Conservation (phyloP, 2,329 filamentous ascomycete species). For the Parastagonospora nodorum region DNA sequence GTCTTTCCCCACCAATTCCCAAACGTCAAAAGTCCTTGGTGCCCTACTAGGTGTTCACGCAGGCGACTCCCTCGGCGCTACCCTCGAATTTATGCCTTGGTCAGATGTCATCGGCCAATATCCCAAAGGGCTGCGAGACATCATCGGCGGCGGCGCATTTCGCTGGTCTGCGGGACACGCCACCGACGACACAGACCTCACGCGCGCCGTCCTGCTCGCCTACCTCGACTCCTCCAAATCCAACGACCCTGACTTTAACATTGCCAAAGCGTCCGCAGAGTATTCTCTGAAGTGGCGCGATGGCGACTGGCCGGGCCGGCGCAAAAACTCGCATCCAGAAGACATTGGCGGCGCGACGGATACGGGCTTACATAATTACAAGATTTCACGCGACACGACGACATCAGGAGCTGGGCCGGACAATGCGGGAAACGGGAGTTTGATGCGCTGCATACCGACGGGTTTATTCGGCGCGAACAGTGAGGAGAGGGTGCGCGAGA, state of each 20-base stretch:
- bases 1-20: slow-evolving; percentile 1
- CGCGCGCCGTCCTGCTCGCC: slow-evolving; percentile 53
- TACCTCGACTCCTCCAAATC: slow-evolving; percentile 43
- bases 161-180: slow-evolving; percentile 52
- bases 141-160: slow-evolving; percentile 54
- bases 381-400: slow-evolving; percentile 32
- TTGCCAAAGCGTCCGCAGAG: slow-evolving; percentile 45
- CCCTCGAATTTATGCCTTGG: slow-evolving; percentile 52
- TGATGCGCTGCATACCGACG: slow-evolving; percentile 57
- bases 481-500: slow-evolving; percentile 29
- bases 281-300: slow-evolving; percentile 51
- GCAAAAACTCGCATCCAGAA: slow-evolving; percentile 35
- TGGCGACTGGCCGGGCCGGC: slow-evolving; percentile 52
- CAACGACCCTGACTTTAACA: slow-evolving; percentile 19
- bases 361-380: slow-evolving; percentile 41
- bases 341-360: slow-evolving; percentile 52
- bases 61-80: slow-evolving; percentile 55
- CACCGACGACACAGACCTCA: slow-evolving; percentile 57
- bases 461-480: slow-evolving; percentile 45
- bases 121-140: slow-evolving; percentile 49
- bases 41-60: slow-evolving; percentile 55
- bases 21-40: slow-evolving; percentile 46
- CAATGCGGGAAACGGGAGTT: slow-evolving; percentile 52
- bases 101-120: slow-evolving; percentile 36
- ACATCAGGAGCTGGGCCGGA: slow-evolving; percentile 47